These are phyloP conservation scores for Populus hybrid DNA, from an alignment of 441 rosid genomes.

Conservation along the genomic window DNA sequence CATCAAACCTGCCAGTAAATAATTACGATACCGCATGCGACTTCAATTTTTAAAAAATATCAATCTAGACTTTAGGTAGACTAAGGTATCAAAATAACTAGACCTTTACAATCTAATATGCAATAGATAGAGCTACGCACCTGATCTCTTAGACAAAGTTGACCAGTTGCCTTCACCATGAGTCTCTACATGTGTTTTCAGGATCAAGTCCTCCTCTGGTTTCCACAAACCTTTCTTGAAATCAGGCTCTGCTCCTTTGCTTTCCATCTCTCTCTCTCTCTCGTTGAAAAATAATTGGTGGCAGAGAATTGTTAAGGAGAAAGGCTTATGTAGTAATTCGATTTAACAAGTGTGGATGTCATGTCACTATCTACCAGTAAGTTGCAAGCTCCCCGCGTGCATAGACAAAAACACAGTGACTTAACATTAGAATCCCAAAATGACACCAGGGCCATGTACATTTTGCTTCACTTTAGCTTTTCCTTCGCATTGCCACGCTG, in stretches of 20 bases:
- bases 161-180: slow-evolving; percentile 78
- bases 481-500: slow-evolving; percentile 1
- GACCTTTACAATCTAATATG: neutral
- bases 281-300: neutral
- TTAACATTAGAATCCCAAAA: slow-evolving; percentile 5
- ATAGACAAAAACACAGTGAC: neutral
- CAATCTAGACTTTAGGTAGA: neutral
- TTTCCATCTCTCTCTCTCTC: slow-evolving; percentile 32
- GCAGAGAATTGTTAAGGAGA: neutral
- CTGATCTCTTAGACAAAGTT: slow-evolving; percentile 49
- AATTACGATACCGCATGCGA: neutral
- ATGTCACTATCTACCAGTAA: neutral
- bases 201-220: slow-evolving; percentile 67
- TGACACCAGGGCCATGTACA: slow-evolving; percentile 18
- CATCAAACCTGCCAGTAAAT: slow-evolving; percentile 37
- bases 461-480: slow-evolving; percentile 29
- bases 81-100: neutral
- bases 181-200: slow-evolving; percentile 47
- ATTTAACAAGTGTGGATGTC: neutral
- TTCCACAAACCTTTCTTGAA: slow-evolving; percentile 64
- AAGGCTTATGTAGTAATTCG: slow-evolving; percentile 12
- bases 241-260: slow-evolving; percentile 30
- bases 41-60: neutral
- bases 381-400: slow-evolving; percentile 9
- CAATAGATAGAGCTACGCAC: slow-evolving; percentile 16